These are phyloP conservation scores for Colletotrichum filicis DNA, from an alignment of 2,329 filamentous ascomycete species.

Conservation along the genomic window DNA sequence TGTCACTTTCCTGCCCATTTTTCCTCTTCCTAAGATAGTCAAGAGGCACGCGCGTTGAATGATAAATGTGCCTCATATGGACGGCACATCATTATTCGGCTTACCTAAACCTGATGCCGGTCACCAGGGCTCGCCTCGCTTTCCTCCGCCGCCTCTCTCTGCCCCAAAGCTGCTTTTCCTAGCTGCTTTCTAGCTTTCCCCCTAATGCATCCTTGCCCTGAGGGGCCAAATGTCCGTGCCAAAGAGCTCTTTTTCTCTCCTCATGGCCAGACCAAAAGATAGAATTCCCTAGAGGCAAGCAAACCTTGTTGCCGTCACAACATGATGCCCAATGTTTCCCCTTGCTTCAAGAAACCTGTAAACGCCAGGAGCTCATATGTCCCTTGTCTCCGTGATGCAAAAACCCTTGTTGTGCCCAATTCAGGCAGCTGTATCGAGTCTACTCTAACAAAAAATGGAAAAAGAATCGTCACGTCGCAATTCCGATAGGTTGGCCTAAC, in stretches of 20 bases:
- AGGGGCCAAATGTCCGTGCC: not conserved
- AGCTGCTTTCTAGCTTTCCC: not conserved
- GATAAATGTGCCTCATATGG: not conserved
- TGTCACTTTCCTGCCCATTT: slow-evolving; percentile 1
- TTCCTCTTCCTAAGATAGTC: not conserved
- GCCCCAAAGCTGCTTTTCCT: not conserved
- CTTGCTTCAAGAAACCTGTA: slow-evolving; percentile 22
- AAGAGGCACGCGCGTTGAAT: not conserved
- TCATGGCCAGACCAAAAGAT: slow-evolving; percentile 20
- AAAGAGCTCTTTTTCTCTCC: not conserved
- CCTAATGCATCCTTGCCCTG: not conserved
- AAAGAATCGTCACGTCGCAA: slow-evolving; percentile 21
- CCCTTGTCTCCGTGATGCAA: slow-evolving; percentile 23
- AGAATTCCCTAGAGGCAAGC: not conserved
- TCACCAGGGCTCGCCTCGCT: not conserved
- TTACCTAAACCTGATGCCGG: not conserved
- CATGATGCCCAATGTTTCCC: slow-evolving; percentile 11
- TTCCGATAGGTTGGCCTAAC: slow-evolving; percentile 11
- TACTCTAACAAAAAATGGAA: slow-evolving; percentile 22
- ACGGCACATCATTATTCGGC: not conserved
- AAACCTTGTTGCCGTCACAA: not conserved
- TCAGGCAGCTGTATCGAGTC: slow-evolving; percentile 13
- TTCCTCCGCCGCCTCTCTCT: not conserved
- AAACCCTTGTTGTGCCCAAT: not conserved
- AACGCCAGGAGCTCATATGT: slow-evolving; percentile 29